A percentile compares a stretch with the other conserved stretches of the same genome.
Conservation (phyloP, 2,329 filamentous ascomycete species). For the Neurospora sp. region DNA sequence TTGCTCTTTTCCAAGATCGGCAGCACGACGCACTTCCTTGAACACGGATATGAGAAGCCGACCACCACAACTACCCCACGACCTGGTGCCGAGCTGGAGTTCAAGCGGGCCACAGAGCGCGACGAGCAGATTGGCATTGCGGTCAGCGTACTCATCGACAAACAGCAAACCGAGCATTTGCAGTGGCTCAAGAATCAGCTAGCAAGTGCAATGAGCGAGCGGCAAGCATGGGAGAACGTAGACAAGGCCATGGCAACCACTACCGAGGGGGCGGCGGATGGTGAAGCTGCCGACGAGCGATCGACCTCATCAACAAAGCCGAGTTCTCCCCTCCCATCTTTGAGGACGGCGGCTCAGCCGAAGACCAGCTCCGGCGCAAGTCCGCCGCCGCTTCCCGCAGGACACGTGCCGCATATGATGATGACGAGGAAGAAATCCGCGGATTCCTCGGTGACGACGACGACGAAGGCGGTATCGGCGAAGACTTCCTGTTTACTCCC, state of each 20-base stretch:
- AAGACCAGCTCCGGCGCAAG: constrained; percentile 71
- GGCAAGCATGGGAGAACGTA: constrained; percentile 67
- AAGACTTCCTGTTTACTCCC: constrained; percentile 56
- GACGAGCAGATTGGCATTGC: constrained; percentile 70
- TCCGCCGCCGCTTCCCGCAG: constrained; percentile 41
- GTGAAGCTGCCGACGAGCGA: constrained; percentile 19
- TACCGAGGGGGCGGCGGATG: constrained; percentile 14
- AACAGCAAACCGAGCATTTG: constrained; percentile 66
- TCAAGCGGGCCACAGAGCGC: constrained; percentile 60
- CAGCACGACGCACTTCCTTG: constrained; percentile 74
- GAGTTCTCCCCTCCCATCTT: constrained; percentile 72
- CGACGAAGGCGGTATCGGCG: constrained; percentile 34
- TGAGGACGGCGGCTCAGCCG: constrained; percentile 64
- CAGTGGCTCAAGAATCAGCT: constrained; percentile 73
- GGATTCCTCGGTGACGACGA: constrained; percentile 28
- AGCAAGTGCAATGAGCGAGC: constrained; percentile 57
- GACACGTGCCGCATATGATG: constrained; percentile 63
- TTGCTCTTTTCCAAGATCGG: constrained; percentile 91
- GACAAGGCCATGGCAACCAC: constrained; percentile 43
- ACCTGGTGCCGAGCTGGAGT: constrained; percentile 72
- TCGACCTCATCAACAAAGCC: constrained; percentile 66
- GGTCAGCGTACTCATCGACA: constrained; percentile 70
- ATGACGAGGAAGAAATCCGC: constrained; percentile 27
- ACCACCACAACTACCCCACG: constrained; percentile 52
- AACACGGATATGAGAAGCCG: constrained; percentile 83